Evolutionary conservation across 805 yeast genomes (phyloP).

Genomic region (Groenewaldozyma tartarivorans): DNA sequence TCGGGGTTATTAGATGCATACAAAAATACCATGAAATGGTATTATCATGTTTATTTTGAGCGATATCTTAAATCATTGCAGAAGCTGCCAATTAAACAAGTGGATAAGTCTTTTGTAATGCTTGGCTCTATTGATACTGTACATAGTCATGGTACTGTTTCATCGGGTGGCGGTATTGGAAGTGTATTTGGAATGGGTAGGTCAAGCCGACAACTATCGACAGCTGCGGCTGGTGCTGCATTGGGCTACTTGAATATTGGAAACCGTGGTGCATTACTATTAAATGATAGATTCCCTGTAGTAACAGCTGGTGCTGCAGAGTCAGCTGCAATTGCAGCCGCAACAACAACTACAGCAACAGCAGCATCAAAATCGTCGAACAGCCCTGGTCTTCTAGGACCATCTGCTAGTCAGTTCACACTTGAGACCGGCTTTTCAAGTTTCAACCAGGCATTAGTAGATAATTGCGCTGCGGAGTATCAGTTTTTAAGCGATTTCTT

Average conservation of each 20-base stretch:
- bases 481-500: conserved; percentile 66
- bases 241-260: conserved; percentile 51
- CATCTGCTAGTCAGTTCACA: conserved; percentile 44
- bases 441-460: conserved; percentile 62
- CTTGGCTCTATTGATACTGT: conserved; percentile 39
- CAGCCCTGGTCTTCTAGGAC: background rate
- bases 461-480: conserved; percentile 71
- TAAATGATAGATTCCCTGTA: conserved; percentile 48
- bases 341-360: no score
- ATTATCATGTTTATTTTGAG: conserved; percentile 68
- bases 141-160: conserved; percentile 19
- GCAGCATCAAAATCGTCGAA: no score
- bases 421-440: conserved; percentile 66
- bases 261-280: conserved; percentile 50
- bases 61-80: conserved; percentile 68
- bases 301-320: conserved; percentile 83
- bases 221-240: conserved; percentile 2
- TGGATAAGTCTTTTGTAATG: conserved; percentile 43
- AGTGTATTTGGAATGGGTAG: background rate
- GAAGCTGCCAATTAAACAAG: conserved; percentile 43
- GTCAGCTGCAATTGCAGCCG: conserved; percentile 4
- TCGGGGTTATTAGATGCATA: conserved; percentile 71
- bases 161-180: background rate
- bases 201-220: background rate
- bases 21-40: conserved; percentile 86